A percentile compares a stretch with the other conserved stretches of the same genome.
Conservation (phyloP, 208 protist species). For the Wallacemonas sp. region DNA sequence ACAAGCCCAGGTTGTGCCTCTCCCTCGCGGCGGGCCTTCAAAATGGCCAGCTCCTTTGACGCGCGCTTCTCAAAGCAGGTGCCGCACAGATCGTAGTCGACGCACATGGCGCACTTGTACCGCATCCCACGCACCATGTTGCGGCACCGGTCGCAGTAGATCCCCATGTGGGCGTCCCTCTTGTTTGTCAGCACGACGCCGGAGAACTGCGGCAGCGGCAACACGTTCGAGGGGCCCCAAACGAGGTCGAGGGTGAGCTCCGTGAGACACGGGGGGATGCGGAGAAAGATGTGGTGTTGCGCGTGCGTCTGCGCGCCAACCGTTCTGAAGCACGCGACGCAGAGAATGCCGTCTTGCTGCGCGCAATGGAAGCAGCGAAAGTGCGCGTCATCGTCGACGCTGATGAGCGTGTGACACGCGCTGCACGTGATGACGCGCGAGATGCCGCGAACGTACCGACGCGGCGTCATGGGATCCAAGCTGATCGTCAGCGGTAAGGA, state of each 20-base stretch:
- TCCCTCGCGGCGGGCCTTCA: constrained; percentile 10
- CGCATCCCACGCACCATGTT: constrained; percentile 55
- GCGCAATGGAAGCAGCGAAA: constrained; percentile 81
- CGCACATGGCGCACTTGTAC: constrained; percentile 86
- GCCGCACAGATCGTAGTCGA: constrained; percentile 78
- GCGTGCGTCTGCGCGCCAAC: constrained; percentile 1
- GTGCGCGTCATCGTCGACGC: constrained; percentile 52
- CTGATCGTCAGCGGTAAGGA: constrained; percentile 51
- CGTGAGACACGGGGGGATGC: constrained; percentile 34
- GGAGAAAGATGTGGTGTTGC: constrained; percentile 2
- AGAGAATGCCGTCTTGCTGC: constrained; percentile 38
- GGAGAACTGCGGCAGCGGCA: constrained; percentile 47
- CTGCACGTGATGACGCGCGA: constrained; percentile 52
- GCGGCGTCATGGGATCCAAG: constrained; percentile 68
- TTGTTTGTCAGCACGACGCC: constrained; percentile 44
- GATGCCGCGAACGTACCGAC: constrained; percentile 33
- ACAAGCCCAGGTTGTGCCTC: background rate
- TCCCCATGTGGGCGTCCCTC: constrained; percentile 47
- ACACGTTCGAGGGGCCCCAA: constrained; percentile 85
- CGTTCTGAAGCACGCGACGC: constrained; percentile 35
- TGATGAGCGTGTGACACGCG: constrained; percentile 44
- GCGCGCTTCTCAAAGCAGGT: constrained; percentile 40
- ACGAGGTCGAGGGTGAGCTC: constrained; percentile 36
- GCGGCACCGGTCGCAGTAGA: constrained; percentile 80
- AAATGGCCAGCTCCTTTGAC: background rate